A percentile compares a stretch with the other conserved stretches of the same genome.
phyloP scores from a whole-genome alignment of 2,329 filamentous ascomycete genomes.

The Hypoxylon sp. region DNA sequence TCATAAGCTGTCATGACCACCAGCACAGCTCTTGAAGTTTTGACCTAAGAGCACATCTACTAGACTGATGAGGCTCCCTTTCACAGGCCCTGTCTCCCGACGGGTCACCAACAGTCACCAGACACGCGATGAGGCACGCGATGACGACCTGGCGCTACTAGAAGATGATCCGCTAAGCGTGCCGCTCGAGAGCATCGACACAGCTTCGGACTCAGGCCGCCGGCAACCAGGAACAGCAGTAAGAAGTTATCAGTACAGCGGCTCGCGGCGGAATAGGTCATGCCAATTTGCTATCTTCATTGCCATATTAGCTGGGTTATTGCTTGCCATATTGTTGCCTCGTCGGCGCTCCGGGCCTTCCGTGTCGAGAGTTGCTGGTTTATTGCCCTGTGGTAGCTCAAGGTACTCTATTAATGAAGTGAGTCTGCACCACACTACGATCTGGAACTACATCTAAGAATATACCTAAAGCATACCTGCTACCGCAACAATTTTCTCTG shows the following conservation, averaged over 20 bases:
- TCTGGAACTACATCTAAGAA: slow-evolving; percentile 6
- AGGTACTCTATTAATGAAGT: slow-evolving; percentile 44
- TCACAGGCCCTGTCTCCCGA: slow-evolving; percentile 25
- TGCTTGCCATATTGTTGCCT: slow-evolving; percentile 37
- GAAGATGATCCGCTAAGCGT: slow-evolving; percentile 45
- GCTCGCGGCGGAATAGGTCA: slow-evolving; percentile 14
- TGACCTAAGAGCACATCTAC: slow-evolving; percentile 21
- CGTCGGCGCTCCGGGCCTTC: slow-evolving; percentile 11
- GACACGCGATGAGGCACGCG: slow-evolving; percentile 27
- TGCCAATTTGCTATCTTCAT: slow-evolving; percentile 28
- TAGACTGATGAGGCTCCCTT: slow-evolving; percentile 21
- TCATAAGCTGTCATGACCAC: background rate
- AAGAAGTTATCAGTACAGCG: slow-evolving; percentile 3
- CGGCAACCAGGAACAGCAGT: slow-evolving; percentile 8
- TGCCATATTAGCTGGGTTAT: slow-evolving; percentile 32
- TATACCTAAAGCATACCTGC: slow-evolving; percentile 44
- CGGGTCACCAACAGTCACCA: slow-evolving; percentile 3
- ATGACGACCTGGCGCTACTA: slow-evolving; percentile 41
- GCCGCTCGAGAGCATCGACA: slow-evolving; percentile 38
- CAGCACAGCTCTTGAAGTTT: background rate
- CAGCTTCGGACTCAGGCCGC: slow-evolving; percentile 6
- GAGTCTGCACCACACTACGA: slow-evolving; percentile 15
- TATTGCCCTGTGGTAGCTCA: slow-evolving; percentile 43
- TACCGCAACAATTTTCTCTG: slow-evolving; percentile 49
- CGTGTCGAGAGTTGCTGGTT: slow-evolving; percentile 15